Percentiles rank a stretch among this genome's conserved stretches.
Conservation (phyloP, 495 filamentous ascomycete genomes). For the Aspergillus baeticus region DNA sequence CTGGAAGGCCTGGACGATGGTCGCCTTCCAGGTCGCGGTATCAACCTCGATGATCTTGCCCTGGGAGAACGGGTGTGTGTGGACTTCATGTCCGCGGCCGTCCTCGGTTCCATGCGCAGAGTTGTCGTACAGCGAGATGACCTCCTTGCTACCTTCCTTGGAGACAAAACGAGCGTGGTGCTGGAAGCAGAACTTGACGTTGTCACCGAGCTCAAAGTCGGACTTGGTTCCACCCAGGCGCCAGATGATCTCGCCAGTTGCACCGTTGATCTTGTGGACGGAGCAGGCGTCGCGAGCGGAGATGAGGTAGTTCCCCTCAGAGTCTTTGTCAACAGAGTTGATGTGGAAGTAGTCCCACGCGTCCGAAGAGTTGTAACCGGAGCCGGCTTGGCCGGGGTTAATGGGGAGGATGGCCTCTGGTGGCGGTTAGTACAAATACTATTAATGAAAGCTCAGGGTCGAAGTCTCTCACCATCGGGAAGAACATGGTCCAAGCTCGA, state of each 20-base stretch:
- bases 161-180: slow-evolving; percentile 56
- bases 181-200: slow-evolving; percentile 56
- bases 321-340: slow-evolving; percentile 38
- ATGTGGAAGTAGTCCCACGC: slow-evolving; percentile 46
- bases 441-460: too few relatives aligned
- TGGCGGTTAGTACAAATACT: slow-evolving; percentile 5
- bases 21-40: slow-evolving; percentile 46
- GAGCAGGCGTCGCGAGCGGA: slow-evolving; percentile 54
- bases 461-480: slow-evolving; percentile 41
- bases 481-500: slow-evolving; percentile 39
- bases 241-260: slow-evolving; percentile 57
- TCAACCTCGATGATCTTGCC: slow-evolving; percentile 57
- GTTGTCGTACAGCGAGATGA: slow-evolving; percentile 55
- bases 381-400: slow-evolving; percentile 51
- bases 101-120: slow-evolving; percentile 43
- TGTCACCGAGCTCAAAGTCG: slow-evolving; percentile 38
- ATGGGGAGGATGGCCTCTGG: slow-evolving; percentile 50
- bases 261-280: slow-evolving; percentile 56
- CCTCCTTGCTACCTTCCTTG: slow-evolving; percentile 40
- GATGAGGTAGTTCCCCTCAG: slow-evolving; percentile 52
- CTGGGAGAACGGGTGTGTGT: slow-evolving; percentile 44
- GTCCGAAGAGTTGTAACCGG: slow-evolving; percentile 43
- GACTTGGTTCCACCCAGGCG: slow-evolving; percentile 48
- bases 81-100: slow-evolving; percentile 40
- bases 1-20: slow-evolving; percentile 40